Percentiles rank a stretch among this genome's conserved stretches.
phyloP scores from a whole-genome alignment of 1,284 basidiomycete species.

The Rhodotorula mucilaginosa region DNA sequence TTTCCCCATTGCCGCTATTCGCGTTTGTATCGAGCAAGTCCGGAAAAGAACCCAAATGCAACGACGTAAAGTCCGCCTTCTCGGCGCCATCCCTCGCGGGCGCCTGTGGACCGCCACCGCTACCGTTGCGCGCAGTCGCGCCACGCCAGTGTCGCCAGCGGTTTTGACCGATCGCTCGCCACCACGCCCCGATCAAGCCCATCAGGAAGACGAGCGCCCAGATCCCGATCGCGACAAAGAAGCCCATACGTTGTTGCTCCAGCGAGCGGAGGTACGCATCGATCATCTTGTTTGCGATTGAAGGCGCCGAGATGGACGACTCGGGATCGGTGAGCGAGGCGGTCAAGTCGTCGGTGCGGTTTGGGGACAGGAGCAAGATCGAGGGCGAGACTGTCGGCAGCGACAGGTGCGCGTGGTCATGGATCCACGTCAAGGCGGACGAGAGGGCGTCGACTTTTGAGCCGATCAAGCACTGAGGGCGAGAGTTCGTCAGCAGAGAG shows the following conservation, averaged over 20 bases:
- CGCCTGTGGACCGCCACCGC: too few species aligned
- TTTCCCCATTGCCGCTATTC: background rate
- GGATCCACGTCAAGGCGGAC: slow-evolving; percentile 83
- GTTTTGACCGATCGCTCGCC: slow-evolving; percentile 46
- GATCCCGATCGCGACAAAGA: slow-evolving; percentile 71
- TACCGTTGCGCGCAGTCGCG: background rate
- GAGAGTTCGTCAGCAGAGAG: too few species aligned
- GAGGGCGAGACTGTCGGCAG: slow-evolving; percentile 67
- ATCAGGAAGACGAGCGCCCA: slow-evolving; percentile 75
- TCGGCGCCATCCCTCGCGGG: background rate
- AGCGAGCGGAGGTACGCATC: slow-evolving; percentile 68
- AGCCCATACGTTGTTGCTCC: slow-evolving; percentile 76
- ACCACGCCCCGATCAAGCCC: slow-evolving; percentile 63
- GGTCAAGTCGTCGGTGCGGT: slow-evolving; percentile 35
- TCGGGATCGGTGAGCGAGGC: slow-evolving; percentile 20
- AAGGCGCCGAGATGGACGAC: slow-evolving; percentile 30
- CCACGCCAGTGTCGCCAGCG: background rate
- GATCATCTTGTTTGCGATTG: slow-evolving; percentile 67
- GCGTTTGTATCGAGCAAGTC: background rate
- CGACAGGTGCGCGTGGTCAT: slow-evolving; percentile 62
- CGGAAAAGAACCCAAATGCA: slow-evolving; percentile 17
- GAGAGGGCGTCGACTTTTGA: slow-evolving; percentile 83
- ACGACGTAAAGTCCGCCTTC: slow-evolving; percentile 7
- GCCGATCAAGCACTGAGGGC: slow-evolving; percentile 71
- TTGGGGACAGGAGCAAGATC: slow-evolving; percentile 55